Conservation (phyloP, 495 filamentous ascomycete species). For the Talaromyces proteolyticus region DNA sequence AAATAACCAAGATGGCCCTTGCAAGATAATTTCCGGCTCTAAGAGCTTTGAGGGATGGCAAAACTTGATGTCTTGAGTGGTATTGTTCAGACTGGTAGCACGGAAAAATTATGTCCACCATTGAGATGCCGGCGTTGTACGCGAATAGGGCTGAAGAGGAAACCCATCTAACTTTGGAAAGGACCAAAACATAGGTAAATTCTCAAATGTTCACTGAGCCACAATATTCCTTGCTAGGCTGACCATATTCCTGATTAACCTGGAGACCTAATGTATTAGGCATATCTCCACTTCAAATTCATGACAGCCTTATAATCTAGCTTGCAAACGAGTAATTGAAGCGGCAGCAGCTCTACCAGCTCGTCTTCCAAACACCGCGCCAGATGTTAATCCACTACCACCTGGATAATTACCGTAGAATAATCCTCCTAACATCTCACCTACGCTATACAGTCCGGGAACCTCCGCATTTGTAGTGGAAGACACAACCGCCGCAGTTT, state of each 20-base stretch:
- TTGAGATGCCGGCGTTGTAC: neutral
- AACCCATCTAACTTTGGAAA: too few relatives aligned
- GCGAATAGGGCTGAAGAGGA: too few relatives aligned
- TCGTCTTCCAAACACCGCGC: constrained; percentile 49
- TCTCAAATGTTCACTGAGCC: too few relatives aligned
- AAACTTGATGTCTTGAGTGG: too few relatives aligned
- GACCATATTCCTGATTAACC: too few relatives aligned
- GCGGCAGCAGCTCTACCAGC: constrained; percentile 39
- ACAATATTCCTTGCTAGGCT: too few relatives aligned
- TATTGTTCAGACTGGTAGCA: neutral
- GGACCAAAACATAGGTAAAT: too few relatives aligned
- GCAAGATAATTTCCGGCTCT: neutral
- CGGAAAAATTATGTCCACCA: constrained; percentile 7
- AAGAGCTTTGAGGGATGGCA: neutral
- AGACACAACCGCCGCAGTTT: constrained; percentile 40
- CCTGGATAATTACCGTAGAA: constrained; percentile 62
- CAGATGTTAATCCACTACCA: constrained; percentile 55
- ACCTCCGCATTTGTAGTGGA: constrained; percentile 33
- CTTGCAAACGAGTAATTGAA: neutral
- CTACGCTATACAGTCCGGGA: constrained; percentile 48
- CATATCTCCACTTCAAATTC: too few relatives aligned
- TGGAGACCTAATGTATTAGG: too few relatives aligned
- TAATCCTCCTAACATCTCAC: constrained; percentile 59
- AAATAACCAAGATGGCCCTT: neutral
- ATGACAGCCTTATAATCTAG: neutral